Base-by-base conservation (phyloP, 2,329 filamentous ascomycete genomes). In the Trichoderma hamatum region DNA sequence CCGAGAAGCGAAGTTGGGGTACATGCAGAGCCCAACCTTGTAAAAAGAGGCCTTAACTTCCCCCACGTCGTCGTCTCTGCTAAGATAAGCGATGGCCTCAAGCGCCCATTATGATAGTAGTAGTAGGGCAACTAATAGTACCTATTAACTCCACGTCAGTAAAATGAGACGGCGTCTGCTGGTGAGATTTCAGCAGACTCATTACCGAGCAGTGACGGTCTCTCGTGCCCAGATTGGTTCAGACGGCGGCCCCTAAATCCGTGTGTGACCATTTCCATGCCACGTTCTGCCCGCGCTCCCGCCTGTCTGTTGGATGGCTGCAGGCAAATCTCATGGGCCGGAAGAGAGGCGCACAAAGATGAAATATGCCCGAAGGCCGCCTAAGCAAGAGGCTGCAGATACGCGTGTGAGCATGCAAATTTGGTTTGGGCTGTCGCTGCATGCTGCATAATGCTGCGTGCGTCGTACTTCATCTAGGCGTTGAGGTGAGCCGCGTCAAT, bases 211-310 rank as follows among this genome's bases (percentile, higher is more conserved):
- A 28, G 52, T 55, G 52, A 32, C 52, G 52, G 51, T 14, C 46
- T 49, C 51, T 54, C 24, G 24, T 28, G 30, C 32, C 14, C 34
- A 43, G 56, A 24, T 64, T 64, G 61, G 61, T 19, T 21, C 24
- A 19, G 34, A 11, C 49, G 7, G 19, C 13, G 7, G 32, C 28
- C 28, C 52, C 52, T 43, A n/a, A 55, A 30, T 9, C 21, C 36
- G 39, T 32, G 49, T 69, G 60, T 34, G 21, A 64, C 60, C 67
- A 21, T 32, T 26, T 55, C 30, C 6, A 64, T 69, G 67, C 67
- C 67, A 64, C 67, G 67, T 69, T 69, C 51, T 63, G 67, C 28
- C 59, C 58, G 67, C 51, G 52, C 52, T 69, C 67, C 67, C 67
- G 67, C 59, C 51, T 64, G 67, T 64, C 67, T 64, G 59, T 30